Conservation (phyloP, 805 yeast species). For the Saccharomycopsis fibuligera region DNA sequence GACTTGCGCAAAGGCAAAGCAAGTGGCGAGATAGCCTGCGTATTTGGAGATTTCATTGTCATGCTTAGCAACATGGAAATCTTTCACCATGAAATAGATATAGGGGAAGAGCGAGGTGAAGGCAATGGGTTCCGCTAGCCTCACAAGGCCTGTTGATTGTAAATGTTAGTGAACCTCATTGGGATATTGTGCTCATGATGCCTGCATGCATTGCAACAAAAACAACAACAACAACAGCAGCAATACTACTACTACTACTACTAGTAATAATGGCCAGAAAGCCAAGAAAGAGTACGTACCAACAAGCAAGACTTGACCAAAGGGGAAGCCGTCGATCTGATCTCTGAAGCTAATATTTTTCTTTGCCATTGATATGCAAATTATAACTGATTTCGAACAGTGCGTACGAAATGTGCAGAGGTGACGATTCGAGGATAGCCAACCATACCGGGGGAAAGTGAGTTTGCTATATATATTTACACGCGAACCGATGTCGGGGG, state of each 20-base stretch:
- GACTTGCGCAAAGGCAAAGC: conserved; percentile 55
- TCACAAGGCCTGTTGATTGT: conserved; percentile 30
- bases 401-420: no score
- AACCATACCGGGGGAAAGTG: no score
- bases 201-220: no score
- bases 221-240: no score
- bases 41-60: conserved; percentile 50
- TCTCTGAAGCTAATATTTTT: conserved; percentile 46
- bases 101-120: conserved; percentile 62
- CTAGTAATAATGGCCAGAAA: neutral
- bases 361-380: conserved; percentile 43
- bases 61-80: conserved; percentile 43
- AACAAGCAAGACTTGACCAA: conserved; percentile 38
- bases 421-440: no score
- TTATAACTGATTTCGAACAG: conserved; percentile 23
- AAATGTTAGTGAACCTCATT: neutral
- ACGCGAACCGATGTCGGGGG: no score
- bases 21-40: conserved; percentile 55
- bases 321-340: conserved; percentile 52
- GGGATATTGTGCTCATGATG: no score
- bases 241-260: no score
- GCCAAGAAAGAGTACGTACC: conserved; percentile 17
- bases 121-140: conserved; percentile 58
- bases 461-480: no score
- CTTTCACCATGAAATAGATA: conserved; percentile 56